These are phyloP conservation scores for Spirogloea muscicola DNA, from an alignment of 139 green algal species.

Conservation along the genomic window DNA sequence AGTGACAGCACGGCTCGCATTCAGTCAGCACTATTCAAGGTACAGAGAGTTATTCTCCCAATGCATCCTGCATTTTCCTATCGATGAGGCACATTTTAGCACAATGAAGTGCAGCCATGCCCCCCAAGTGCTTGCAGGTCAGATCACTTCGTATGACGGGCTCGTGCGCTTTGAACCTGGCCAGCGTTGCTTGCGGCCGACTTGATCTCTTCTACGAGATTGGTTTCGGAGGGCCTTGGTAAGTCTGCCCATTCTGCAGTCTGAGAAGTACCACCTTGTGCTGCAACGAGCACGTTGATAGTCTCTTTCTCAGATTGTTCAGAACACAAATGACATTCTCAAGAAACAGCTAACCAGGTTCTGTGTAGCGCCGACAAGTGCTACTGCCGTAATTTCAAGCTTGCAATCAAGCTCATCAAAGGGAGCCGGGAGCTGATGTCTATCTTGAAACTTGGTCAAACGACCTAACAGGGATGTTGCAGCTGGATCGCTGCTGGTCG, in stretches of 20 bases:
- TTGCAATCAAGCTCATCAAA: background rate
- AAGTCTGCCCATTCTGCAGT: background rate
- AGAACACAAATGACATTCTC: conserved; percentile 6
- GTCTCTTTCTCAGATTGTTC: background rate
- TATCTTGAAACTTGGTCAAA: background rate
- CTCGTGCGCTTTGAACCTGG: conserved; percentile 80
- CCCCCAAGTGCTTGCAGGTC: conserved; percentile 27
- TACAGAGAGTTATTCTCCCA: too few species aligned
- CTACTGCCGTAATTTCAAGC: too few species aligned
- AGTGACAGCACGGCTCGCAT: too few species aligned
- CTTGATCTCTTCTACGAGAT: conserved; percentile 93
- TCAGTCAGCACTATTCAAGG: too few species aligned
- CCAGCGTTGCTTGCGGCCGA: conserved; percentile 61
- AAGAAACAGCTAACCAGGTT: too few species aligned
- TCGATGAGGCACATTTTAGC: too few species aligned
- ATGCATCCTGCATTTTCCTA: too few species aligned
- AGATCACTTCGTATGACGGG: conserved; percentile 74
- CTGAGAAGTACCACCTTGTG: background rate
- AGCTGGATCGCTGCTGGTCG: conserved; percentile 24
- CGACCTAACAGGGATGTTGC: conserved; percentile 26
- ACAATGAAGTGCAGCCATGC: too few species aligned
- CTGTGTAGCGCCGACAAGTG: too few species aligned
- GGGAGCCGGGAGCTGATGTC: background rate
- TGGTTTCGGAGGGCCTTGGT: conserved; percentile 79
- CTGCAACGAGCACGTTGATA: background rate